Evolutionary conservation across 441 rosid genomes (phyloP), one percentile per base, ranked within the genome.

Genomic region (Euphorbia schlechtendalii): DNA sequence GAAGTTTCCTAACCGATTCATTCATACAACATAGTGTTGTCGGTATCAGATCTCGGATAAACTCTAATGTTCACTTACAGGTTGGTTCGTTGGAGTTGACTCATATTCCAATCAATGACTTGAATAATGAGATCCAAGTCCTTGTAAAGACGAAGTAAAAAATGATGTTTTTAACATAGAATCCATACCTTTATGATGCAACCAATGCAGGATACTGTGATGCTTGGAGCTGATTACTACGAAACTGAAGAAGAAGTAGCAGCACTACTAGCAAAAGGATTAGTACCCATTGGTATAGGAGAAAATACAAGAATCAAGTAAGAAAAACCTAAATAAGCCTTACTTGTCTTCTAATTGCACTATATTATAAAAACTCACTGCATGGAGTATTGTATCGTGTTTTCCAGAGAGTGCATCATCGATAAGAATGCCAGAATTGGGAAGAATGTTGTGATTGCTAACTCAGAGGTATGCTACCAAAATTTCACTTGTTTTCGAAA

Each of bases 381-480:
- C n/a, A n/a, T n/a, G n/a, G 17, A n/a, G 21, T 55, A 21, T 10
- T 18, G 15, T 9, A 5, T 58, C 56, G 43, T 40, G 40, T 68
- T 71, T 62, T 64, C 68, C 79, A 93, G 98, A 55, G 95, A 82
- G 18, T 93, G 98, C 86, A 93, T 93, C 70, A 90, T 93, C 56
- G 96, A 93, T 83, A 93, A 92, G 76, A 86, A 92, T 78, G 96
- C 96, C 69, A 87, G 89, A 75, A 86, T 92, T 1, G 98, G 98
- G 71, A 93, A 88, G 81, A 85, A 88, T 68, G 97, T 88, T n/a
- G 73, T n/a, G n/a, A n/a, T n/a, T n/a, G n/a, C 85, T 9, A 93
- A 93, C 83, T 83, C 96, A 0, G 98, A 88, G 96, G 98, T 89
- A 68, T 12, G 1, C 1, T 15, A 61, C 61, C 2, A 41, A 62